Evolutionary conservation across 306 rosid species (phyloP).

Genomic region (Hippophae tibetana): DNA sequence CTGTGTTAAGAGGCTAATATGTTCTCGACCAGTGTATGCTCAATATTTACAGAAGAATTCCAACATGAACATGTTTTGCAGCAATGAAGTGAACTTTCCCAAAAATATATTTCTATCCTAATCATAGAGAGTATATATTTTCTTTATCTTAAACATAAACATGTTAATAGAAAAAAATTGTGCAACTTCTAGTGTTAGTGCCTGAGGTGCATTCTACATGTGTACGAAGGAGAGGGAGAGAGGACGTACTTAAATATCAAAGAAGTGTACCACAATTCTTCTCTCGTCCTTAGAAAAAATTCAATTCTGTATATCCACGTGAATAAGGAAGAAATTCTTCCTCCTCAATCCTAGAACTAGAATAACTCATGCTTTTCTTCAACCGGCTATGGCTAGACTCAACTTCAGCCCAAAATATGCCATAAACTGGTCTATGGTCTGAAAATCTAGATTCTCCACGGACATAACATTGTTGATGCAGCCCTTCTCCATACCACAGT

Average conservation of each 20-base stretch:
- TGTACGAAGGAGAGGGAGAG: constrained; percentile 14
- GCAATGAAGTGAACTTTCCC: too few species aligned
- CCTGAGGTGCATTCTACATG: too few species aligned
- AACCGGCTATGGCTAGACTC: constrained; percentile 67
- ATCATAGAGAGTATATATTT: too few species aligned
- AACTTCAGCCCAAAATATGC: constrained; percentile 93
- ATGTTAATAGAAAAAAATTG: too few species aligned
- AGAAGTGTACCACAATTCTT: constrained; percentile 27
- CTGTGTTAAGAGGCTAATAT: not conserved
- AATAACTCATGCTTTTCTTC: constrained; percentile 84
- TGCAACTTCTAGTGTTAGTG: too few species aligned
- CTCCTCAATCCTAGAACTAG: constrained; percentile 74
- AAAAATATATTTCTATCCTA: too few species aligned
- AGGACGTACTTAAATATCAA: constrained; percentile 36
- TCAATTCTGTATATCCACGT: constrained; percentile 88
- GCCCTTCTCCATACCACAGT: constrained; percentile 96
- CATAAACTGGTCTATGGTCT: constrained; percentile 94
- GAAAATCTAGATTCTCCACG: constrained; percentile 95
- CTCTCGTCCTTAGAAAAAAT: constrained; percentile 60
- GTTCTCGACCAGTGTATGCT: not conserved
- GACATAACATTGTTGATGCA: constrained; percentile 80
- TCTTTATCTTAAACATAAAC: too few species aligned
- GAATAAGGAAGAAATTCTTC: constrained; percentile 92
- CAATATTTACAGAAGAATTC: too few species aligned
- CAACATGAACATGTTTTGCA: too few species aligned